A percentile compares a stretch with the other conserved stretches of the same genome.
Conservation (phyloP, 148 eudicot genomes). For the Persicaria maculosa region DNA sequence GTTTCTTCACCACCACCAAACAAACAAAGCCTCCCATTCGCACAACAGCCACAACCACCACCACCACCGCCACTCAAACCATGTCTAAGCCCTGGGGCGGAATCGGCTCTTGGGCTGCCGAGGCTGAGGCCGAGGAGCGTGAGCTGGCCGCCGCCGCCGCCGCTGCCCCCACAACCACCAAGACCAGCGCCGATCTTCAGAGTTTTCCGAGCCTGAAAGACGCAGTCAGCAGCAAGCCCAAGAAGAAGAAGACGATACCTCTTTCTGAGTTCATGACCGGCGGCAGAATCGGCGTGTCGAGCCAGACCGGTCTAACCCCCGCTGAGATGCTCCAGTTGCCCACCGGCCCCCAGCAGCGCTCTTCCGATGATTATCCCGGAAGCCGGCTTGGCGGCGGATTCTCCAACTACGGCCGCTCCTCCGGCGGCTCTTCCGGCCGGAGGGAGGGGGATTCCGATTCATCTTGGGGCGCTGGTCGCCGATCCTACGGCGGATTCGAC, state of each 20-base stretch:
- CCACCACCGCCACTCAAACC: neutral
- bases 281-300: conserved; percentile 12
- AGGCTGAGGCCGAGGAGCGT: neutral
- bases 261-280: conserved; percentile 36
- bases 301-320: conserved; percentile 19
- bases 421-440: conserved; percentile 9
- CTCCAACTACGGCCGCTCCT: conserved; percentile 21
- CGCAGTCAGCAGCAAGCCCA: conserved; percentile 28
- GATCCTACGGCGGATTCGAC: conserved; percentile 33
- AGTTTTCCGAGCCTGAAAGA: conserved; percentile 40
- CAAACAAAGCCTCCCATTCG: too few relatives aligned
- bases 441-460: conserved; percentile 18
- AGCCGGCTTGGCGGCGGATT: conserved; percentile 60
- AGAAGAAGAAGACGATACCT: conserved; percentile 33
- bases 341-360: conserved; percentile 55
- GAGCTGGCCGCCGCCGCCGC: neutral
- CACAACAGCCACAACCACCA: too few relatives aligned
- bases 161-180: neutral
- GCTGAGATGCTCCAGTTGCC: conserved; percentile 58
- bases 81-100: neutral
- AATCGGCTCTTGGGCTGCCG: neutral
- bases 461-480: conserved; percentile 15
- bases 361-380: conserved; percentile 33
- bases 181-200: conserved; percentile 6
- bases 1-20: neutral